Evolutionary conservation across 1,139 yeast genomes (phyloP), one percentile per base, ranked within the genome.

Genomic region (Martiniozyma asiatica): DNA sequence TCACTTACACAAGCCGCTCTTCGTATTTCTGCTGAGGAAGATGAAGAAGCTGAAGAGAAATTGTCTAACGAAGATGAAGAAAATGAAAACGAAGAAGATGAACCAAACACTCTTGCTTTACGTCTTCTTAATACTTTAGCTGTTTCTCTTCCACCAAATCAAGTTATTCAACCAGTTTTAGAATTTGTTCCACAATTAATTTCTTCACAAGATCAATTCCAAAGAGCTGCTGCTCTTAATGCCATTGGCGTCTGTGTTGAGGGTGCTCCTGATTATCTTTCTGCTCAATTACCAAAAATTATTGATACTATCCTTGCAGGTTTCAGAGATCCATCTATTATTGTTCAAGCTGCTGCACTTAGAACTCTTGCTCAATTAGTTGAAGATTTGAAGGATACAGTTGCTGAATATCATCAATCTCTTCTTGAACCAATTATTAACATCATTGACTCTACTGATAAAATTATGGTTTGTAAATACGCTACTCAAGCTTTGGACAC

Each of bases 401-500:
- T 89, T 39, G 84, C 95, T 36, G 80, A 74, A 43, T 76, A 72
- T 59, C 95, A 89, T 56, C 82, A 74, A 46, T 61, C 68, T 35
- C 71, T 89, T 43, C 66, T 89, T 50, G 96, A 97, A 25, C 69
- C 85, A 47, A 80, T 89, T 41, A 85, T 87, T 51, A 68, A 71
- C 39, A 80, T 82, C 52, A 82, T 89, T 57, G 95, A 87, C 56
- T 64, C 77, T 28, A 92, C 97, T 24, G 68, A 84, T 33, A 76
- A 82, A 35, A 73, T 81, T 36, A 78, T 74, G 58, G 78, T 87
- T 36, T 92, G 85, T 65, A 85, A 81, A 55, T 76, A 80, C 45
- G 97, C 96, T 15, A 84, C 95, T 53, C 65, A 68, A 47, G 94
- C 96, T 20, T 67, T 89, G 46, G 98, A 89, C 58, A 84, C 94